Conservation (phyloP, 495 filamentous ascomycete genomes). For the Tuber calosporum region DNA sequence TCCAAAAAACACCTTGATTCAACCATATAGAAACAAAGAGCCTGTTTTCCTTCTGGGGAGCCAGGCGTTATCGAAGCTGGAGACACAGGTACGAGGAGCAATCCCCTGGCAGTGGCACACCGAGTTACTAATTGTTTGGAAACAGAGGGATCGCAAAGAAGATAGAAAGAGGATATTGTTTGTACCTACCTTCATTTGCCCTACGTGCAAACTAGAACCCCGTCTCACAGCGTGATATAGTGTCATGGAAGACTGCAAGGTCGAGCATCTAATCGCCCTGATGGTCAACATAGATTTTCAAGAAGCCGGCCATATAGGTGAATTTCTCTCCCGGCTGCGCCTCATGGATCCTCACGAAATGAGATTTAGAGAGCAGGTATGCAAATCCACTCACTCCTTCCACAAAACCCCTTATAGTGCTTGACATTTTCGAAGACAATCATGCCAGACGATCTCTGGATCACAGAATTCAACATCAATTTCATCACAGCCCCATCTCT, state of each 20-base stretch:
- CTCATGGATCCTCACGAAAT: background rate
- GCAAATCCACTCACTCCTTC: background rate
- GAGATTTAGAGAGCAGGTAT: background rate
- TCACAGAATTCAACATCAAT: slow-evolving; percentile 7
- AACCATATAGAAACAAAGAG: background rate
- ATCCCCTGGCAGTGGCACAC: background rate
- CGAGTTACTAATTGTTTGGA: background rate
- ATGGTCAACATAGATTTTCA: background rate
- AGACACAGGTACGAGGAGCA: background rate
- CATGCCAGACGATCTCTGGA: slow-evolving; percentile 8
- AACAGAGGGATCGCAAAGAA: background rate
- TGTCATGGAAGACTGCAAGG: background rate
- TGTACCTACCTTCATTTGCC: background rate
- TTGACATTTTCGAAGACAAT: background rate
- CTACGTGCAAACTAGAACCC: background rate
- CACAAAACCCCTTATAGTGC: background rate
- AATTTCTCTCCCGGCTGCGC: background rate
- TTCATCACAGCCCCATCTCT: background rate
- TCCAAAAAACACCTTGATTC: background rate
- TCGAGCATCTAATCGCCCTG: background rate
- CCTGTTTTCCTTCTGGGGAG: background rate
- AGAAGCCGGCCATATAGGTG: background rate
- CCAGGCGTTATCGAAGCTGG: background rate
- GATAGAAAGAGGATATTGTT: slow-evolving; percentile 1
- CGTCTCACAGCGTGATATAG: background rate